Base-by-base conservation (phyloP, 2,329 filamentous ascomycete species). In the Sporothrix euskadiensis region DNA sequence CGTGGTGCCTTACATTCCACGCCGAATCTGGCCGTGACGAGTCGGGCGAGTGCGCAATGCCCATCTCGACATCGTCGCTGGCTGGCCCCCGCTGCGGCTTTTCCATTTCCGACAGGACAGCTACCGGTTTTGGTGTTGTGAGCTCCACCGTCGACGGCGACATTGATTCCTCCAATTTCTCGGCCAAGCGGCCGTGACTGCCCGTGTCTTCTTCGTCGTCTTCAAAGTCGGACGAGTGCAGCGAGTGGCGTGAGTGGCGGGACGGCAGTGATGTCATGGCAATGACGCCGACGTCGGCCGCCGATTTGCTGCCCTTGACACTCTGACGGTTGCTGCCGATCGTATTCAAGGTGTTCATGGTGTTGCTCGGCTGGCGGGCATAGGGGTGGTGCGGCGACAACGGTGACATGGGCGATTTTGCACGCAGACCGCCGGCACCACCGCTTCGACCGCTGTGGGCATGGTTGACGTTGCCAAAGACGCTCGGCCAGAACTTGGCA, bases 401-500 rank as follows among this genome's bases (percentile, higher is more conserved):
- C 26, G 66, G 47, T 0, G 66, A n/a, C 12, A 41, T 22, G 30
- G 26, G 30, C 8, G 65, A 49, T 19, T 54, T 32, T 5, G 22
- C 26, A 16, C 56, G 39, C 4, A 41, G 14, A 16, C 30, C 54
- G 22, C 7, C 26, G 6, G 0, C 16, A 39, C n/a, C 69, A 4
- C 41, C 16, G 52, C 26, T 14, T 12, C 32, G 8, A 12, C 44
- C 10, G 14, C 30, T 4, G 22, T 14, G 32, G 4, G 14, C 59
- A 47, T 26, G 30, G 41, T 54, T 52, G 30, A 8, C 16, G 2
- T 14, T 22, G 49, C 56, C 49, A 63, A 75, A 75, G 16, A 75
- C 32, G 54, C 70, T n/a, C 14, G 76, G 76, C n/a, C 74, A 47
- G 30, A 72, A 22, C 6, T 47, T 61, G 49, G 69, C 73, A 47